Base-by-base conservation (phyloP, 441 rosid species). In the Bocquillonia castaneifolia region DNA sequence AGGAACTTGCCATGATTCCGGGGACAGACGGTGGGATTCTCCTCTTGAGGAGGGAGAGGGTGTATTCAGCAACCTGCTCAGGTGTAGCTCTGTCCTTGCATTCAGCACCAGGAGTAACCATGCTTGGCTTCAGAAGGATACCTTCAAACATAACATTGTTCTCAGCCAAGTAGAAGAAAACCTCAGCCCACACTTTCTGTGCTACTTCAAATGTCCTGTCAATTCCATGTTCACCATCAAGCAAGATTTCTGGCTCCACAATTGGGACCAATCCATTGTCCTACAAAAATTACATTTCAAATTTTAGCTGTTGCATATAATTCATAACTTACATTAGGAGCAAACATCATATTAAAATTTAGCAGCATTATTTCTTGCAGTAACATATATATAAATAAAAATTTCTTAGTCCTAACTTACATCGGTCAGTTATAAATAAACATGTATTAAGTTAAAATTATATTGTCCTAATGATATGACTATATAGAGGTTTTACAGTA, bases 91-190 rank as follows among this genome's bases (percentile, higher is more conserved):
- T 86, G 9, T 85, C 92, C 75, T 85, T 90, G 81, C 90, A 81
- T 77, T 88, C 98, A 37, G 93, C 98, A 6, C 98, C 98, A 6
- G 98, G 96, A 42, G 97, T 93, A 47, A 93, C 97, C 98, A 93
- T 93, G 83, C 96, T 93, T 7, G 98, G 98, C 86, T 93, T 93
- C 67, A 89, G 78, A 65, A 91, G 98, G 77, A 91, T 91, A 61
- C 96, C 97, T 78, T 93, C 96, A 52, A 87, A 89, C 90, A 84
- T 20, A 44, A 86, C 96, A 72, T 89, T 88, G 87, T 89, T 91
- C 81, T 91, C 90, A 5, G 98, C 90, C 25, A 93, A 68, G 89
- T 91, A 93, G 83, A 75, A 93, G 91, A 91, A 91, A 65, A 93
- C 96, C 74, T 93, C 97, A 45, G 98, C 85, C 97, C 98, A 93